Evolutionary conservation across 2,329 filamentous ascomycete species (phyloP), one percentile per base, ranked within the genome.

Genomic region (Fusarium austroafricanum): DNA sequence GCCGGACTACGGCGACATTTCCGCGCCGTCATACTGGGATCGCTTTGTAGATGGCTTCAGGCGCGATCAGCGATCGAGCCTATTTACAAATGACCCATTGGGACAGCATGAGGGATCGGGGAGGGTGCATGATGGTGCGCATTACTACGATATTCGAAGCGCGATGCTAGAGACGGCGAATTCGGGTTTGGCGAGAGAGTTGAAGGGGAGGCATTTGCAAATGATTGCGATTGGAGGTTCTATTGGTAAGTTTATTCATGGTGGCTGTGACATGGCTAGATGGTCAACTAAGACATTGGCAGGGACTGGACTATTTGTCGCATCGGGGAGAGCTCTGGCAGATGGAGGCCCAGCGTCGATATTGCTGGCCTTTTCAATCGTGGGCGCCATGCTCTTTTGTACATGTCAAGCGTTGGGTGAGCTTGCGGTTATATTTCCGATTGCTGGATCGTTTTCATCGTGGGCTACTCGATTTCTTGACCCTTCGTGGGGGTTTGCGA

Each of bases 161-260:
- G 88, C 87, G 46, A 86, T 92, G 75, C 80, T 93, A 68, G 90
- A 94, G 75, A 94, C 93, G 3, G 91, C 92, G 6, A 86, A 90
- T 68, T 90, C 92, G 44, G 89, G 91, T 10, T 84, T 98, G 50
- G 88, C 91, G 50, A 86, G 94, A 74, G 90, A 89, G 77, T 81
- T 97, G 71, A 96, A 96, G 80, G 89, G 90, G 20, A 86, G 94
- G 46, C 95, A 98, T 82, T 77, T 97, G 76, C 94, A 97, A 82
- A 97, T 97, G 95, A 97, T 97, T 83, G 95, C 95, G 15, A 97
- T 97, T 71, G 94, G 94, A 72, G 94, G 94, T 42, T 95, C 92
- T 12, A 97, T 97, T 73, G 92, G 92, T 88, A 81, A 39, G 78
- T 70, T 67, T 38, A 42, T 29, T 33, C 17, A 26, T 18, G 31